Base-by-base conservation (phyloP, 2,329 filamentous ascomycete species). In the Lithohypha guttulata region DNA sequence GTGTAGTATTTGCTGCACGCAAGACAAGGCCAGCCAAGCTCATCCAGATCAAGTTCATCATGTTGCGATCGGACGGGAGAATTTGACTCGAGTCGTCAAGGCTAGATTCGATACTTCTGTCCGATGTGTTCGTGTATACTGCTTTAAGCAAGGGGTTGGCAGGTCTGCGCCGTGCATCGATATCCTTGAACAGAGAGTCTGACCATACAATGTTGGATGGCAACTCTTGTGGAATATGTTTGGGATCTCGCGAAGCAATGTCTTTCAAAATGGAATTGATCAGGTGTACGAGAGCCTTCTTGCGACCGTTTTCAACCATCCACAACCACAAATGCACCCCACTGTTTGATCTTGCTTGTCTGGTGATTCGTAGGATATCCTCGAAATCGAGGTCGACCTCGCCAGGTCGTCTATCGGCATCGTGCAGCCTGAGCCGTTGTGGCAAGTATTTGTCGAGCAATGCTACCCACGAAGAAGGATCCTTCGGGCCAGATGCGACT, bases 231-330 rank as follows among this genome's bases (percentile, higher is more conserved):
- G 45, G 44, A 6, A 40, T 41, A n/a, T n/a, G n/a, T 7, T 49
- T 40, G 7, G 39, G 20, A 34, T 36, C 22, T 42, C 57, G 42
- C 19, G 45, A 39, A 22, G 61, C 55, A 22, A 58, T 51, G 8
- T 54, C 53, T 45, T 63, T 60, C 23, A 67, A 51, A 40, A 68
- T 48, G 33, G 51, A 54, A 39, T 53, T 57, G 14, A 64, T 49
- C 7, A 66, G 47, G 32, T 54, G 52, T 38, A 63, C 46, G 19
- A 64, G 63, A 11, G 56, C 59, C 37, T 59, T 47, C 60, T 63
- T 64, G 44, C 63, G 57, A 18, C 57, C 54, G 42, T 59, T 49
- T 29, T 64, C 58, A 1, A 61, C 63, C 35, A 67, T 48, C 43
- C 62, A 56, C 8, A 51, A 49, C 26, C 68, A 44, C 22, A 66